Base-by-base conservation (phyloP, 2,329 filamentous ascomycete species). In the Colletotrichum sublineola region DNA sequence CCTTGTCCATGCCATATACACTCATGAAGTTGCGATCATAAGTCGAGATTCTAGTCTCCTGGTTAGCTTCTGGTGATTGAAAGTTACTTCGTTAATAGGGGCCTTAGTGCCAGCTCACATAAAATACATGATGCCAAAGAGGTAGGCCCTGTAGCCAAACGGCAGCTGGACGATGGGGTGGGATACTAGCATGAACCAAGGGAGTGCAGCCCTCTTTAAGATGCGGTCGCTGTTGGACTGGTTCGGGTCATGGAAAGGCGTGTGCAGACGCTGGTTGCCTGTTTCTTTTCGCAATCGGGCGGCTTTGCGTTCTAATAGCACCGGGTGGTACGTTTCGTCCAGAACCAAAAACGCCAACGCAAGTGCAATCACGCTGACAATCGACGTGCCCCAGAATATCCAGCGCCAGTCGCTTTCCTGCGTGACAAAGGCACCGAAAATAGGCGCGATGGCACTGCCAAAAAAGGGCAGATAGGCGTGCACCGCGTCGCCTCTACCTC, bases 111-210 rank as follows among this genome's bases (percentile, higher is more conserved):
- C 44, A 11, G 8, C 44, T 46, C 18, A 46, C 44, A 46, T 20
- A 46, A 46, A 46, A 46, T 46, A 46, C 44, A 46, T 46, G 44
- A 46, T 46, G 44, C 44, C 44, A n/a, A 46, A 46, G 44, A 46
- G 44, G 18, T 46, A 46, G 44, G 44, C 44, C 44, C 44, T 46
- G 20, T 46, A 46, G 18, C 44, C 44, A n/a, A 46, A 46, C 18
- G 44, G 44, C 7, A 46, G 44, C 44, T 46, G 44, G 8, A 46
- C 44, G 7, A 46, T 46, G 44, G 44, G 44, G 11, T 46, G 44
- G 8, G 44, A 46, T 46, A 46, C 44, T 20, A 46, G 44, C 44
- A 46, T 46, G 18, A 46, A n/a, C 44, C 44, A 46, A 46, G 44
- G 44, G 3, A 46, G 7, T 2, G 44, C 44, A n/a, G 44, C 44